Evolutionary conservation across 1,284 basidiomycete species (phyloP).

Genomic region (Athelia psychrophila): DNA sequence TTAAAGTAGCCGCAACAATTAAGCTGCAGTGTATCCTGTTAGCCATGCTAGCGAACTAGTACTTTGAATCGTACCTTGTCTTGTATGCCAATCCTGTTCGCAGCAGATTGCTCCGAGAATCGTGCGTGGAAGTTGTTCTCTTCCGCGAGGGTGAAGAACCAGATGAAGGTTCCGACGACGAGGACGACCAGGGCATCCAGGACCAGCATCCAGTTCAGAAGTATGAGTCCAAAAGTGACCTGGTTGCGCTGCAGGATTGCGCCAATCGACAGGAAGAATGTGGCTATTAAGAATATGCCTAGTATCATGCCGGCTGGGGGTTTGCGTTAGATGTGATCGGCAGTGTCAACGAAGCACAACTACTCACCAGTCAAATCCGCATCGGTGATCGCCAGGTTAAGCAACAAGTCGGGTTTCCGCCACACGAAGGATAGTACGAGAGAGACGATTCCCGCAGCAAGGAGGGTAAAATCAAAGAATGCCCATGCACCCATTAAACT

Average conservation of each 20-base stretch:
- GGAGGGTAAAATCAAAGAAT: constrained; percentile 64
- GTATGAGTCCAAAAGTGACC: constrained; percentile 61
- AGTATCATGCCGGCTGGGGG: constrained; percentile 64
- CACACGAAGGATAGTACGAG: constrained; percentile 70
- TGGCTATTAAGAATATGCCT: constrained; percentile 65
- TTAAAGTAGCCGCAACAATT: constrained; percentile 83
- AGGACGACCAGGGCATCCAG: constrained; percentile 56
- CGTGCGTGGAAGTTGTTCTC: constrained; percentile 59
- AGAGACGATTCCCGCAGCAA: constrained; percentile 63
- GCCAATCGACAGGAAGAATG: constrained; percentile 65
- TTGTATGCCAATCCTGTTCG: constrained; percentile 59
- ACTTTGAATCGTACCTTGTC: constrained; percentile 62
- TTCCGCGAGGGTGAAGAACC: constrained; percentile 76
- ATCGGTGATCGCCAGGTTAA: constrained; percentile 64
- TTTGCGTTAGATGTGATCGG: not conserved
- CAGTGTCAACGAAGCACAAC: constrained; percentile 1
- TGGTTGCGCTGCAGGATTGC: constrained; percentile 71
- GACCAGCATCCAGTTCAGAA: constrained; percentile 73
- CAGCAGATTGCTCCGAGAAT: constrained; percentile 48
- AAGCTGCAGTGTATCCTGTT: constrained; percentile 40
- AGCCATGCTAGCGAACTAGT: constrained; percentile 3
- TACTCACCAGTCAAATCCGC: constrained; percentile 60
- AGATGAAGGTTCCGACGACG: constrained; percentile 66
- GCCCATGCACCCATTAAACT: constrained; percentile 68
- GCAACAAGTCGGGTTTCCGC: constrained; percentile 58